phyloP scores from a whole-genome alignment of 2,329 filamentous ascomycete genomes.

The Aspergillus pseudoterreus region DNA sequence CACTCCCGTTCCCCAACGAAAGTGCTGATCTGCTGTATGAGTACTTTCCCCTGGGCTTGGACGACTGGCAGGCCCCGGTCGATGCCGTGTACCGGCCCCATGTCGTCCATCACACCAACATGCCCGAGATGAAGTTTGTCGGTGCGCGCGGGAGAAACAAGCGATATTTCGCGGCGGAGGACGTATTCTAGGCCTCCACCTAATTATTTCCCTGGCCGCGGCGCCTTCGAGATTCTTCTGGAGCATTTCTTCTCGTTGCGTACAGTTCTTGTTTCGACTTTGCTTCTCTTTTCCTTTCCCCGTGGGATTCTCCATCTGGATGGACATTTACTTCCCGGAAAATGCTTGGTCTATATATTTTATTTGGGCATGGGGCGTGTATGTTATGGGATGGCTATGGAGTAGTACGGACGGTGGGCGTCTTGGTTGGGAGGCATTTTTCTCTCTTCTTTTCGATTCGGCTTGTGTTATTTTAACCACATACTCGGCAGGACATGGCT shows the following conservation, averaged over 20 bases:
- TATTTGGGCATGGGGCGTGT: neutral
- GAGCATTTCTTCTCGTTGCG: slow-evolving; percentile 5
- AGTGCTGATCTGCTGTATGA: slow-evolving; percentile 84
- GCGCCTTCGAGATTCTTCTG: neutral
- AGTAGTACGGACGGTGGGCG: neutral
- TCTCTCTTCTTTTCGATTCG: slow-evolving; percentile 10
- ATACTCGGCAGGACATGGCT: too few relatives aligned
- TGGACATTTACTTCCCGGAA: slow-evolving; percentile 8
- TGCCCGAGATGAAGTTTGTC: slow-evolving; percentile 68
- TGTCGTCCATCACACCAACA: slow-evolving; percentile 81
- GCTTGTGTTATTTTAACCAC: neutral
- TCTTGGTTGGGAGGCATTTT: neutral
- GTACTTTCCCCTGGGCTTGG: slow-evolving; percentile 86
- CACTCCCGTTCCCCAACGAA: slow-evolving; percentile 50
- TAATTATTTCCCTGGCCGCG: neutral
- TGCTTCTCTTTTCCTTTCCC: neutral
- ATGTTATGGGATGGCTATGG: neutral
- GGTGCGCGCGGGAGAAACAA: slow-evolving; percentile 64
- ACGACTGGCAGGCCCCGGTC: slow-evolving; percentile 88
- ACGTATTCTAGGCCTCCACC: slow-evolving; percentile 27
- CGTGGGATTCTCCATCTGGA: slow-evolving; percentile 2
- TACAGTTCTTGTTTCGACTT: slow-evolving; percentile 3
- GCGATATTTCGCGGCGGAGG: slow-evolving; percentile 67
- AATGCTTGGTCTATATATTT: slow-evolving; percentile 3
- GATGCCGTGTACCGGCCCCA: slow-evolving; percentile 89